These are phyloP conservation scores for Adansonia grandidieri DNA, from an alignment of 441 rosid species.

Conservation along the genomic window DNA sequence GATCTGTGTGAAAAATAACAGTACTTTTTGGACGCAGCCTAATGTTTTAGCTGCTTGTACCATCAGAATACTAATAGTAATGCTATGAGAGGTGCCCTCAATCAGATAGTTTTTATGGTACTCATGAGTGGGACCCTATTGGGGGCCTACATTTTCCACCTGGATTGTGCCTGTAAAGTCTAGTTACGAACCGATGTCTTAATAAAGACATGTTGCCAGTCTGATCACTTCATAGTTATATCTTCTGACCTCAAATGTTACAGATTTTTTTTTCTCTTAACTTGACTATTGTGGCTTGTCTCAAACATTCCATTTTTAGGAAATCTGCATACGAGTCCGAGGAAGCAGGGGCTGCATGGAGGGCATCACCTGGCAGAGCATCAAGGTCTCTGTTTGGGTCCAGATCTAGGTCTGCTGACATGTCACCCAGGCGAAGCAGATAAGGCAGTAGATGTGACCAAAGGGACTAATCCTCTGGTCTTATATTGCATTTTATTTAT, in stretches of 20 bases:
- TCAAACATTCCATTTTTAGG: constrained; percentile 37
- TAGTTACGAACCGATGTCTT: not conserved
- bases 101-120: not conserved
- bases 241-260: not conserved
- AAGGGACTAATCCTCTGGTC: no score
- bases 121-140: not conserved
- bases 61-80: no score
- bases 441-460: not conserved
- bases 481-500: no score
- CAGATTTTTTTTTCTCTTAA: not conserved
- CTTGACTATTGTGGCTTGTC: not conserved
- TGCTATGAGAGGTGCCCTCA: no score
- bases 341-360: constrained; percentile 53
- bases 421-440: constrained; percentile 47
- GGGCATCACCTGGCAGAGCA: constrained; percentile 48
- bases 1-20: not conserved
- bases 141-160: not conserved
- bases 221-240: not conserved
- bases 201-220: not conserved
- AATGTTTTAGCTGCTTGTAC: no score
- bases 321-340: constrained; percentile 54
- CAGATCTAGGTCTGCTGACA: constrained; percentile 76
- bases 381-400: constrained; percentile 86
- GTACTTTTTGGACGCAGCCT: not conserved
- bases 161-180: not conserved